These are phyloP conservation scores for Tarenaya hassleriana DNA, from an alignment of 345 rosid species.

Conservation along the genomic window DNA sequence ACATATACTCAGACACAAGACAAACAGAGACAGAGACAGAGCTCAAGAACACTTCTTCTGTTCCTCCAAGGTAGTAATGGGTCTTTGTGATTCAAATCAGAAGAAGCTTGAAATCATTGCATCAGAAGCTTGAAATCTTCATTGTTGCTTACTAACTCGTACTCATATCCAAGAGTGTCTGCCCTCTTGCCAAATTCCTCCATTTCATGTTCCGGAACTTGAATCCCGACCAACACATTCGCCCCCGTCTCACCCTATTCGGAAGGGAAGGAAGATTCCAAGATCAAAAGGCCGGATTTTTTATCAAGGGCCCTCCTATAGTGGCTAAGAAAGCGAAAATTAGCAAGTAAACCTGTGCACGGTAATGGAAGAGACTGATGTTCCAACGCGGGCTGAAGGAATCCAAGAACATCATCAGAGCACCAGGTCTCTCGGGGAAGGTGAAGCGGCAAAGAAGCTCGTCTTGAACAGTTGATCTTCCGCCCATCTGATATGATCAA, in stretches of 20 bases:
- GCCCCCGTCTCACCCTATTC: conserved; percentile 92
- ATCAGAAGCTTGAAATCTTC: conserved; percentile 57
- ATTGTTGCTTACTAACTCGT: conserved; percentile 56
- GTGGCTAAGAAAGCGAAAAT: no score
- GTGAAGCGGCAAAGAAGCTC: conserved; percentile 77
- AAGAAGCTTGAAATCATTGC: conserved; percentile 35
- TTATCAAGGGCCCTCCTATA: no score
- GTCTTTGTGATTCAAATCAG: no score
- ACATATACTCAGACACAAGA: no score
- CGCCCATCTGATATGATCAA: conserved; percentile 88
- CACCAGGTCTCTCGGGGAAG: conserved; percentile 95
- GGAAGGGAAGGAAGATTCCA: conserved; percentile 8
- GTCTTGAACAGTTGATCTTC: conserved; percentile 56
- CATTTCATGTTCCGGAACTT: conserved; percentile 48
- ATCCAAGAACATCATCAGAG: conserved; percentile 89
- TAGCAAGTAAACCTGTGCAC: conserved; percentile 52
- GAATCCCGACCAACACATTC: conserved; percentile 85
- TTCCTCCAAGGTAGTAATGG: no score
- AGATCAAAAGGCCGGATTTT: neutral
- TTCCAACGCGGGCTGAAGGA: conserved; percentile 93
- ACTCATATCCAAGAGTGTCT: conserved; percentile 60
- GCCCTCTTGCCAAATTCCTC: conserved; percentile 54
- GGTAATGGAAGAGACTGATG: conserved; percentile 92
- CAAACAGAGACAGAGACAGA: no score
- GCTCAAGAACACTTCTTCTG: no score